Percentiles rank a stretch among this genome's conserved stretches.
These are phyloP conservation scores for Camillea tinctor DNA, from an alignment of 2,329 filamentous ascomycete genomes.

Conservation along the genomic window DNA sequence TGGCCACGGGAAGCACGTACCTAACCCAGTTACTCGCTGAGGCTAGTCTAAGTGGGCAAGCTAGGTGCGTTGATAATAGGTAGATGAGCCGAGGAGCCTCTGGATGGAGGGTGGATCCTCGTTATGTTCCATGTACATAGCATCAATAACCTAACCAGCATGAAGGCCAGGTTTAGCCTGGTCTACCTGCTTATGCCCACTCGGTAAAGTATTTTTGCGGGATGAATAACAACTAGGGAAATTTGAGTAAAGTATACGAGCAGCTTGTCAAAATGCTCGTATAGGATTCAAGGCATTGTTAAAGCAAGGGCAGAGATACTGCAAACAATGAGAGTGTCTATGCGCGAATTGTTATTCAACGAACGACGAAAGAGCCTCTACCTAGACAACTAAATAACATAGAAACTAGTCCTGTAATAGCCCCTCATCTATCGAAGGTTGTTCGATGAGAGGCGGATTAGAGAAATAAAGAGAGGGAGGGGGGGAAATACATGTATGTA, in stretches of 20 bases:
- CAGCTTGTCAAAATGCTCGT: background rate
- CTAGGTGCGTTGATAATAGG: conserved; percentile 11
- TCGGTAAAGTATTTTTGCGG: background rate
- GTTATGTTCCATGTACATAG: background rate
- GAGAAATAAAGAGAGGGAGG: background rate
- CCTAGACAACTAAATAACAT: background rate
- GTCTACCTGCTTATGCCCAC: background rate
- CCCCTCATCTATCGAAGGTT: background rate
- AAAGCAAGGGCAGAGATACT: too few species aligned
- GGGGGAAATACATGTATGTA: background rate
- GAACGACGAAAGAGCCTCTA: background rate
- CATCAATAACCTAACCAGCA: background rate
- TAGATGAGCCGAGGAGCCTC: background rate
- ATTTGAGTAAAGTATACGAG: background rate
- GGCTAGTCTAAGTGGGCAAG: conserved; percentile 8
- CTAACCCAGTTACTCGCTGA: conserved; percentile 13
- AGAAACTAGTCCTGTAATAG: background rate
- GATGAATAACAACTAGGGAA: background rate
- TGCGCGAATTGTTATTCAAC: too few species aligned
- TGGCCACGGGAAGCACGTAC: conserved; percentile 24
- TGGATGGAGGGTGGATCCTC: background rate
- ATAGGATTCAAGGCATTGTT: background rate
- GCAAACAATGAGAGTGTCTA: too few species aligned
- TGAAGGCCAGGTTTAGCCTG: background rate
- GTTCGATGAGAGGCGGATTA: background rate